Evolutionary conservation across 495 filamentous ascomycete species (phyloP), one percentile per base, ranked within the genome.

Genomic region (Talaromyces trachyspermus): DNA sequence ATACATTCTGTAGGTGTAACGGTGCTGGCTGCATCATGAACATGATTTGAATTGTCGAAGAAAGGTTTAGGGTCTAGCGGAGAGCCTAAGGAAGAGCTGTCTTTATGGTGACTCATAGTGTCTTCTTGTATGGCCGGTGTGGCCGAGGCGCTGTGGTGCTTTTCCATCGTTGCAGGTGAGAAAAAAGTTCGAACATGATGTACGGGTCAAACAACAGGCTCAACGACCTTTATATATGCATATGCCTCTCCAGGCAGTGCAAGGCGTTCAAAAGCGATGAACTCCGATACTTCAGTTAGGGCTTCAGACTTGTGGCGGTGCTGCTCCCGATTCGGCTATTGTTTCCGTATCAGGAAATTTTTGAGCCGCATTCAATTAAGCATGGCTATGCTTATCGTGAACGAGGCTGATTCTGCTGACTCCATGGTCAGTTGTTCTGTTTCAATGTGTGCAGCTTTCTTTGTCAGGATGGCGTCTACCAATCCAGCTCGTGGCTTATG

Each of bases 1-100:
- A 88, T 72, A 52, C 83, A 88, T 35, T 78, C 38, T 23, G 8
- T 23, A 14, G 38, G 10, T 5, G 9, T 41, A 22, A 20, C 10
- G 18, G 22, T n/a, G 17, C 14, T 9, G 10, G 18, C 2, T 22
- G 19, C n/a, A 2, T 20, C 9, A 22, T 5, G 7, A 2, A n/a
- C 11, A 10, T 10, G 22, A 14, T 14, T 24, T 17, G 19, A 5
- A 38, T 38, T 5, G 1, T 19, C 17, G 35, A 38, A 8, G 12
- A 19, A 20, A 9, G 5, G 35, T 2, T 38, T 4, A 2, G 18
- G 17, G 3, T 38, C 35, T 20, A 11, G 5, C 18, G 15, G 17
- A 38, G 22, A 19, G 35, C 33, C 19, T 22, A n/a, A n/a, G n/a
- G n/a, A n/a, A n/a, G n/a, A n/a, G n/a, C 17, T 22, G 17, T 38